Base-by-base conservation (phyloP, 805 yeast species). In the Saturnispora hagleri region DNA sequence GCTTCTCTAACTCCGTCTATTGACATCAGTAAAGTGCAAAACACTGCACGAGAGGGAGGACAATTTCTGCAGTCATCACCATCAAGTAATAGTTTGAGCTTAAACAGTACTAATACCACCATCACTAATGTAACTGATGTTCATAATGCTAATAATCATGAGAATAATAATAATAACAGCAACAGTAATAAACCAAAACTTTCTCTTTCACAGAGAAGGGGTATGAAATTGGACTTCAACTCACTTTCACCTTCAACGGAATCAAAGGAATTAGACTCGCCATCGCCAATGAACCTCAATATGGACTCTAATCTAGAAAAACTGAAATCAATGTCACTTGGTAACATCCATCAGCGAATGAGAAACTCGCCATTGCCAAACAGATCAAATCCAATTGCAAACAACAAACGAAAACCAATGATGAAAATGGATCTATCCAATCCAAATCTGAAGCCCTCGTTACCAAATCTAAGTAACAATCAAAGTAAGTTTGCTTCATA, bases 401-500 rank as follows among this genome's bases (percentile, higher is more conserved):
- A 10, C 15, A 38, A 38, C 45, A 54, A 53, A 22, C 38, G 54
- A 26, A 52, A 46, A 35, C 56, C 56, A 44, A 47, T 20, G 50
- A 62, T 51, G 51, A 51, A 42, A 5, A n/a, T 52, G 50, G 50
- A 45, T 38, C n/a, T 51, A 13, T 38, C 42, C 28, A 44, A n/a
- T 34, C 18, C 48, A n/a, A 13, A 18, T 12, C 18, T 38, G 13
- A 12, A 18, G 22, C 15, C 42, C 17, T 8, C 42, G 2, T 17
- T 18, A 18, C 42, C 42, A 9, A 38, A 38, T 18, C 5, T 38
- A 10, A 38, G 13, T 5, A 38, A 38, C 22, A 38, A 38, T 38
- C 42, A 38, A 17, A 38, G 89, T 13, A 67, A 85, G 48, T 90
- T 93, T 70, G 85, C 90, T 10, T 82, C 84, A 63, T 93, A 86